These are phyloP conservation scores for Penicillium sp. DNA, from an alignment of 2,329 filamentous ascomycete genomes.

Conservation along the genomic window DNA sequence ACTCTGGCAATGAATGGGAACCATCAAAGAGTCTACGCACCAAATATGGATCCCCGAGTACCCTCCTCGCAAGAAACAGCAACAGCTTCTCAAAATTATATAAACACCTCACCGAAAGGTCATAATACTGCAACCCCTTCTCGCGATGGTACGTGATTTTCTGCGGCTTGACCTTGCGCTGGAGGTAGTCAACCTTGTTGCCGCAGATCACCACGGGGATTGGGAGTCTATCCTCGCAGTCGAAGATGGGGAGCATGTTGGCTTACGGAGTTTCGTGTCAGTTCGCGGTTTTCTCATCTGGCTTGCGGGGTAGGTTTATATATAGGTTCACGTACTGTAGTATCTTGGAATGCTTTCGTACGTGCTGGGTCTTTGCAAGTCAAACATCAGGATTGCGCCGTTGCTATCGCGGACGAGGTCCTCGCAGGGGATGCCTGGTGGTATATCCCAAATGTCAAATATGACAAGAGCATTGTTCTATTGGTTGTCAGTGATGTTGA, in stretches of 20 bases:
- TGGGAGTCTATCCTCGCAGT: background rate
- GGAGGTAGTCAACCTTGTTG: background rate
- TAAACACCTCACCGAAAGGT: background rate
- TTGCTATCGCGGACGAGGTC: background rate
- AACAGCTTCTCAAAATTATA: conserved; percentile 3
- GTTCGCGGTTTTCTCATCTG: background rate
- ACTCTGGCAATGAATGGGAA: background rate
- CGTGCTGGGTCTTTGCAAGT: background rate
- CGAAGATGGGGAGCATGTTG: background rate
- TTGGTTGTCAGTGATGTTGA: background rate
- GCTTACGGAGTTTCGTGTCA: background rate
- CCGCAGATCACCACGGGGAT: conserved; percentile 1
- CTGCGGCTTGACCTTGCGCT: background rate
- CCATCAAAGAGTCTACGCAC: background rate
- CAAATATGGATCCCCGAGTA: background rate
- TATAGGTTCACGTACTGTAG: background rate
- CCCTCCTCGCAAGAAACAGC: background rate
- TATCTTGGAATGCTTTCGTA: background rate
- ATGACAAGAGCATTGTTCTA: background rate
- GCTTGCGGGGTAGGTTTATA: background rate
- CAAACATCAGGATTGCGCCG: background rate
- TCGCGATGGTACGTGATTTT: background rate
- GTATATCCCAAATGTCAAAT: background rate
- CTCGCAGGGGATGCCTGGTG: background rate
- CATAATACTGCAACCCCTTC: conserved; percentile 7